phyloP scores from a whole-genome alignment of 495 filamentous ascomycete genomes.

The Penicillium goetzii region DNA sequence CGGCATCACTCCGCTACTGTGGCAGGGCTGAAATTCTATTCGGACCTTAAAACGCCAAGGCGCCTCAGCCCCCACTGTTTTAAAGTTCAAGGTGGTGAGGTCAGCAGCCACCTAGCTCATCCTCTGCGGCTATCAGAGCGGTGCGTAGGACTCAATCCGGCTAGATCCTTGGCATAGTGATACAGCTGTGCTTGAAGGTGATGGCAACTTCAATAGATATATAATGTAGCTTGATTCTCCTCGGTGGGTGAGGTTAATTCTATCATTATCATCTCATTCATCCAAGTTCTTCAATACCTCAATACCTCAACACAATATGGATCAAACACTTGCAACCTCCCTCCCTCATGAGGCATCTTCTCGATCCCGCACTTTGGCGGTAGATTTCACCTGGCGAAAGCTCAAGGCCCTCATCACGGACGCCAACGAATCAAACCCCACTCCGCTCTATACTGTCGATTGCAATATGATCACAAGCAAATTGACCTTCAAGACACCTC shows the following conservation, averaged over 20 bases:
- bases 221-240: background rate
- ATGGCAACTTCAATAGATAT: background rate
- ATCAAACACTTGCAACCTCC: slow-evolving; percentile 2
- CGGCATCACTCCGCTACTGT: background rate
- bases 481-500: slow-evolving; percentile 10
- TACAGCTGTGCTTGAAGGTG: background rate
- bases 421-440: slow-evolving; percentile 4
- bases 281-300: background rate
- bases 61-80: background rate
- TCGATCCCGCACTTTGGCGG: slow-evolving; percentile 6
- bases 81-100: background rate
- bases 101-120: slow-evolving; percentile 1
- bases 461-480: slow-evolving; percentile 24
- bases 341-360: background rate
- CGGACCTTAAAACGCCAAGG: background rate
- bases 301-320: slow-evolving; percentile 2
- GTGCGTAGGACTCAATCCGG: background rate
- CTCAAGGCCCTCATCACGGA: slow-evolving; percentile 6
- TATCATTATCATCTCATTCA: background rate
- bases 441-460: slow-evolving; percentile 14
- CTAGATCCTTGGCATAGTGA: background rate
- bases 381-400: slow-evolving; percentile 9
- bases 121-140: background rate
- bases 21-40: background rate
- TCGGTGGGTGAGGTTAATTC: background rate